Percentiles rank a stretch among this genome's conserved stretches.
Evolutionary conservation across 208 protist species (phyloP).

Genomic region (Trypanosoma avium): DNA sequence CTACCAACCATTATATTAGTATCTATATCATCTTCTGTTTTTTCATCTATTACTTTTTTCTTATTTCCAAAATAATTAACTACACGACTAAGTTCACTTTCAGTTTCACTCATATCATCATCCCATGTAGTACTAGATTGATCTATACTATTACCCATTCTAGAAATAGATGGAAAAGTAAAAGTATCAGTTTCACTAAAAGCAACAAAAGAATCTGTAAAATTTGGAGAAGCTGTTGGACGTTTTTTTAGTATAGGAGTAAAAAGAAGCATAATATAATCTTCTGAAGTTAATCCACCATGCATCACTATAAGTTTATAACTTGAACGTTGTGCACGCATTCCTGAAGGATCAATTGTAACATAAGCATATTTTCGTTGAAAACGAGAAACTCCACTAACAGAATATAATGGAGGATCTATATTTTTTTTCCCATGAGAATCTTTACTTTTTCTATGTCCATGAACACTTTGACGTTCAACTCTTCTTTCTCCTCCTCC

Average conservation of each 20-base stretch:
- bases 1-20: conserved; percentile 11
- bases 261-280: conserved; percentile 83
- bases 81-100: conserved; percentile 11
- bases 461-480: not conserved
- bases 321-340: conserved; percentile 7
- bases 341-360: conserved; percentile 33
- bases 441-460: conserved; percentile 3
- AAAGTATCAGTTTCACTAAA: conserved; percentile 1
- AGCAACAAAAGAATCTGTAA: not conserved
- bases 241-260: conserved; percentile 30
- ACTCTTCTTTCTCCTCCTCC: no score
- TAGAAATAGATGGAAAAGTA: not conserved
- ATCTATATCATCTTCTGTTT: not conserved
- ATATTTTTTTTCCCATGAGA: conserved; percentile 10
- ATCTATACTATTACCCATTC: not conserved
- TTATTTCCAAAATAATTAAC: not conserved
- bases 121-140: not conserved
- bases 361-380: conserved; percentile 79
- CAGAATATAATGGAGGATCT: conserved; percentile 43
- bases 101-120: conserved; percentile 2
- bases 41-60: no score
- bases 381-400: conserved; percentile 59
- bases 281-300: conserved; percentile 56
- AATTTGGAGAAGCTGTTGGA: not conserved
- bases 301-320: conserved; percentile 65